Evolutionary conservation across 1,284 basidiomycete genomes (phyloP), one percentile per base, ranked within the genome.

Genomic region (Cryptococcus neoformans): DNA sequence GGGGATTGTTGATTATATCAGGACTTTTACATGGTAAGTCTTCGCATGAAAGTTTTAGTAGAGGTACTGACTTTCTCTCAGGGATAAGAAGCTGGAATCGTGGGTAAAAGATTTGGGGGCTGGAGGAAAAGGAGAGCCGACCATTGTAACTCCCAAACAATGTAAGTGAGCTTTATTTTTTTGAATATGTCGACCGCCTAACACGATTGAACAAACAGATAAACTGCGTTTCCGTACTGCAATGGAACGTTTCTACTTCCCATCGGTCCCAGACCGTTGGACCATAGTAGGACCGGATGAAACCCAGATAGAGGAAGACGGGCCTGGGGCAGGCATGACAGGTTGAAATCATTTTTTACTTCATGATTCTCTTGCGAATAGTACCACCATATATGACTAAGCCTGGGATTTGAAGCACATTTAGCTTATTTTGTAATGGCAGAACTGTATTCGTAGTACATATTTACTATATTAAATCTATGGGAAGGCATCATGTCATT

Each of bases 71-170:
- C 35, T 8, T 37, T 37, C 8, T 16, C 52, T 44, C 2, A 72
- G 92, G 93, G 95, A 99, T 80, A 99, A 99, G 81, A 93, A 93
- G 68, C 81, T 98, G 34, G 95, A 99, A 78, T 95, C 87, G 64
- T 95, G 92, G 88, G 92, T 98, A 49, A 99, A 98, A 73, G 95
- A 98, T 69, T 81, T 97, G 16, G 90, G 91, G 54, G 82, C 81
- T 52, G 85, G 82, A 47, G 86, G 85, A 39, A 87, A 85, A 67
- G 90, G 90, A 17, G 92, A 93, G 63, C 92, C 92, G 0, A 96
- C 93, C 0, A 93, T 96, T 67, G 88, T 97, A 34, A 92, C 91
- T 3, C 80, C 80, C 0, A 76, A 78, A 53, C 77, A 78, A 67
- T 77, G 74, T 74, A 48, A 64, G 68, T 63, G 28, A 28, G 28